These are phyloP conservation scores for Senna siamea DNA, from an alignment of 306 rosid genomes.

Conservation along the genomic window DNA sequence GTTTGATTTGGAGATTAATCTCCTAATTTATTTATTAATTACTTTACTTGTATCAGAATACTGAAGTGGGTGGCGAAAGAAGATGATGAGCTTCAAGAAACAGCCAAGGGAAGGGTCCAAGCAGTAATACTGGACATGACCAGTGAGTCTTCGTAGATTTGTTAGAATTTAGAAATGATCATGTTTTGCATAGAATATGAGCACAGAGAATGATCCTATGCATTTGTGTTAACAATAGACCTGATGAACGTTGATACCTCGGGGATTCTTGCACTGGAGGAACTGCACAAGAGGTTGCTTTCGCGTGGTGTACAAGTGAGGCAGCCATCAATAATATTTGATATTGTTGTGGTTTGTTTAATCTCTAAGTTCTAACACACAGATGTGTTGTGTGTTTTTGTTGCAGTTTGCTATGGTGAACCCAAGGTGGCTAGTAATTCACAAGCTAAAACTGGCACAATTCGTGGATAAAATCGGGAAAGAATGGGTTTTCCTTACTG, in stretches of 20 bases:
- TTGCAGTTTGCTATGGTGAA: conserved; percentile 75
- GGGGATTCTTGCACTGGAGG: conserved; percentile 74
- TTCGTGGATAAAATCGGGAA: conserved; percentile 75
- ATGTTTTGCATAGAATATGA: too few relatives aligned
- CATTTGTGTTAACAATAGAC: conserved; percentile 39
- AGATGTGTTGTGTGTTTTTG: conserved; percentile 20
- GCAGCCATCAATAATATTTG: not conserved
- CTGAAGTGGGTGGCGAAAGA: conserved; percentile 62
- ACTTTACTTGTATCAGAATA: conserved; percentile 57
- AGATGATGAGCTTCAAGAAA: conserved; percentile 47
- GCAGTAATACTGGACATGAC: conserved; percentile 74
- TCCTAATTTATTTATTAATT: too few relatives aligned
- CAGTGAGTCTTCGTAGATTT: conserved; percentile 49
- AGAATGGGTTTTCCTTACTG: conserved; percentile 62
- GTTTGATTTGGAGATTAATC: not conserved
- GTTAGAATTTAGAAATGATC: not conserved
- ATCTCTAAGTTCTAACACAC: not conserved
- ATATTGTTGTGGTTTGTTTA: not conserved
- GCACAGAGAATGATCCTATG: not conserved
- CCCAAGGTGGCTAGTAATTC: conserved; percentile 84
- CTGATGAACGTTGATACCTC: conserved; percentile 78
- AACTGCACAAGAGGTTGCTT: conserved; percentile 62
- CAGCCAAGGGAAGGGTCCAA: conserved; percentile 44
- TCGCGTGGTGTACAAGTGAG: conserved; percentile 64
- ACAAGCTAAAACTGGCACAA: conserved; percentile 71